Evolutionary conservation across 306 rosid species (phyloP).

Genomic region (Begonia fuchsioides): DNA sequence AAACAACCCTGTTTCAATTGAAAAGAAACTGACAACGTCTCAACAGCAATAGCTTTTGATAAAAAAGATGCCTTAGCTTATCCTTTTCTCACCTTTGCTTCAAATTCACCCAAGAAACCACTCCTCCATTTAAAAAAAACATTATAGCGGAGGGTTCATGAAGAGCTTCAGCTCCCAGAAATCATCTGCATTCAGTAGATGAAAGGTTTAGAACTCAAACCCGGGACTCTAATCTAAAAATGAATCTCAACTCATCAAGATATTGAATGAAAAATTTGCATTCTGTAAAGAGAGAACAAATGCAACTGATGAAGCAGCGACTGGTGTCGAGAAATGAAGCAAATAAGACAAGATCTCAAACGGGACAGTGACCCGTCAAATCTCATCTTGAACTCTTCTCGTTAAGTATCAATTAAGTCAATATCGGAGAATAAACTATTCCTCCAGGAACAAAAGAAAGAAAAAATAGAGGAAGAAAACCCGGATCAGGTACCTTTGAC

Average conservation of each 20-base stretch:
- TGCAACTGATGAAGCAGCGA: constrained; percentile 41
- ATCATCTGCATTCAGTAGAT: constrained; percentile 2
- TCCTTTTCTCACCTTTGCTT: constrained; percentile 29
- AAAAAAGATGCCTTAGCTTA: constrained; percentile 15
- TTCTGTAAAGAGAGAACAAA: constrained; percentile 1
- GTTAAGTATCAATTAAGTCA: constrained; percentile 6
- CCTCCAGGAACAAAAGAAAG: not conserved
- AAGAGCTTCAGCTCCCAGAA: constrained; percentile 1
- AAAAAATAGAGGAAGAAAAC: constrained; percentile 7
- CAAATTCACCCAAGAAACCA: constrained; percentile 20
- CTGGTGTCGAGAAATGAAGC: not conserved
- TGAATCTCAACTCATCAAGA: too few relatives aligned
- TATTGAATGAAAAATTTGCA: constrained; percentile 1
- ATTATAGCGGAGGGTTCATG: constrained; percentile 8
- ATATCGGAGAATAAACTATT: not conserved
- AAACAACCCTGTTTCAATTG: not conserved
- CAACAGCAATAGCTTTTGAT: constrained; percentile 10
- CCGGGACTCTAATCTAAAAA: not conserved
- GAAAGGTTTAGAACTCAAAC: constrained; percentile 3
- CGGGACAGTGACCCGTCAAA: constrained; percentile 23
- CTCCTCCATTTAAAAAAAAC: constrained; percentile 11
- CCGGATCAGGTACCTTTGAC: constrained; percentile 44
- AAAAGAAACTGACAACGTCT: constrained; percentile 15
- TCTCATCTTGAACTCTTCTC: not conserved
- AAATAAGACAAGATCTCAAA: constrained; percentile 10